A percentile compares a stretch with the other conserved stretches of the same genome.
Evolutionary conservation across 495 filamentous ascomycete genomes (phyloP).

Genomic region (Aspergillus hancockii): DNA sequence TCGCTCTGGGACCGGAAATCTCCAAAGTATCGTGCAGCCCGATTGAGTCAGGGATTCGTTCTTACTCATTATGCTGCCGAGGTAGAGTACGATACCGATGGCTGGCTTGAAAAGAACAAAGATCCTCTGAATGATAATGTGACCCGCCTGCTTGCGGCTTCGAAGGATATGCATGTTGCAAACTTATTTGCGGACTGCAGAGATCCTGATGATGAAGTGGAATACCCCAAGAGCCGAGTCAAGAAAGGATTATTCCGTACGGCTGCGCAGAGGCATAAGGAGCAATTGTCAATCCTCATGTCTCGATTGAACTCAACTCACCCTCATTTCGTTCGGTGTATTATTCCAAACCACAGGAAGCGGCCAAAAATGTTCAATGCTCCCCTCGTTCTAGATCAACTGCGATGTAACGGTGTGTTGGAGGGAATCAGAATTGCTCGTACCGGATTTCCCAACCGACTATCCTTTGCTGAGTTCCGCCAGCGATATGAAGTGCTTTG

Average conservation of each 20-base stretch:
- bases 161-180: slow-evolving; percentile 79
- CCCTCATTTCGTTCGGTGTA: slow-evolving; percentile 97
- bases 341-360: slow-evolving; percentile 98
- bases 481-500: slow-evolving; percentile 98
- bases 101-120: slow-evolving; percentile 99
- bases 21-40: slow-evolving; percentile 85
- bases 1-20: slow-evolving; percentile 96
- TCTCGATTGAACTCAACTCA: slow-evolving; percentile 93
- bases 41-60: slow-evolving; percentile 89
- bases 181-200: slow-evolving; percentile 85
- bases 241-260: slow-evolving; percentile 98
- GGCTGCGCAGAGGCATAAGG: slow-evolving; percentile 96
- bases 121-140: slow-evolving; percentile 97
- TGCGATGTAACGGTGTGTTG: slow-evolving; percentile 97
- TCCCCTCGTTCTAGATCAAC: slow-evolving; percentile 87
- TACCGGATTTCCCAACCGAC: slow-evolving; percentile 95
- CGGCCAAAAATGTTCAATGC: slow-evolving; percentile 90
- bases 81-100: slow-evolving; percentile 93
- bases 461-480: slow-evolving; percentile 90
- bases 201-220: slow-evolving; percentile 71
- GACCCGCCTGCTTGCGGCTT: slow-evolving; percentile 81
- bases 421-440: slow-evolving; percentile 97
- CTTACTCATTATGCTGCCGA: slow-evolving; percentile 99
- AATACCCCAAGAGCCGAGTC: slow-evolving; percentile 73
- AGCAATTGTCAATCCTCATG: slow-evolving; percentile 94